Conservation (phyloP, 1,284 basidiomycete genomes). For the Anthracocystis panici-leucophaei region DNA sequence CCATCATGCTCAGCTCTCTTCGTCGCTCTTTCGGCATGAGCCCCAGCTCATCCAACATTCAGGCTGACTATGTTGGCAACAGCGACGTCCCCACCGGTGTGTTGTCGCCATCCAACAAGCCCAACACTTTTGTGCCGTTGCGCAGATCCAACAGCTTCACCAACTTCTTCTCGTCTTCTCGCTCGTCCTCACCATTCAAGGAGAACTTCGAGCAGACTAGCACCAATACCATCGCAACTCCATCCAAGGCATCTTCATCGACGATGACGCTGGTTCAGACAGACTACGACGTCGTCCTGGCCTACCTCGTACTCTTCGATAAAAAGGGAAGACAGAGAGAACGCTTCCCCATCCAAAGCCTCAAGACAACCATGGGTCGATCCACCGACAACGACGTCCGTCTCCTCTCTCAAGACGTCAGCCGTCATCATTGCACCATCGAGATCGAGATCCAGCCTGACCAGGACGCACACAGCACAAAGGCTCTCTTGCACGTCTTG, state of each 20-base stretch:
- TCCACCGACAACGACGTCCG: slow-evolving; percentile 48
- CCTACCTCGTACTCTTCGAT: slow-evolving; percentile 38
- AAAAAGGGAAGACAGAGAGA: slow-evolving; percentile 47
- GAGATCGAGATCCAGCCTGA: slow-evolving; percentile 41
- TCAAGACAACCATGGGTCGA: slow-evolving; percentile 45
- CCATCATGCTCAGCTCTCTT: slow-evolving; percentile 38
- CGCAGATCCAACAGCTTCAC: slow-evolving; percentile 49
- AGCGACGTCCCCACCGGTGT: slow-evolving; percentile 12
- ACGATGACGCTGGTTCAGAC: not conserved
- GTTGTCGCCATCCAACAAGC: slow-evolving; percentile 35
- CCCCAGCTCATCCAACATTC: slow-evolving; percentile 33
- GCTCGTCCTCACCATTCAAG: slow-evolving; percentile 32
- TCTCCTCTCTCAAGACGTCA: slow-evolving; percentile 40
- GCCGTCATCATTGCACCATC: slow-evolving; percentile 49
- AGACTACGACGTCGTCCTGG: slow-evolving; percentile 22
- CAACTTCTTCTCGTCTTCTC: slow-evolving; percentile 46
- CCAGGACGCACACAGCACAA: slow-evolving; percentile 4
- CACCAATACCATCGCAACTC: slow-evolving; percentile 10
- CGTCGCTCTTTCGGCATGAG: slow-evolving; percentile 53
- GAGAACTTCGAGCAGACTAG: slow-evolving; percentile 4
- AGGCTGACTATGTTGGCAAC: slow-evolving; percentile 14
- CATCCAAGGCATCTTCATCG: slow-evolving; percentile 20
- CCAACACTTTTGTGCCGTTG: slow-evolving; percentile 43
- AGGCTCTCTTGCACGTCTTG: slow-evolving; percentile 39
- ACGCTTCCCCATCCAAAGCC: slow-evolving; percentile 38